These are phyloP conservation scores for Castanea mollissima DNA, from an alignment of 306 rosid genomes.

Conservation along the genomic window DNA sequence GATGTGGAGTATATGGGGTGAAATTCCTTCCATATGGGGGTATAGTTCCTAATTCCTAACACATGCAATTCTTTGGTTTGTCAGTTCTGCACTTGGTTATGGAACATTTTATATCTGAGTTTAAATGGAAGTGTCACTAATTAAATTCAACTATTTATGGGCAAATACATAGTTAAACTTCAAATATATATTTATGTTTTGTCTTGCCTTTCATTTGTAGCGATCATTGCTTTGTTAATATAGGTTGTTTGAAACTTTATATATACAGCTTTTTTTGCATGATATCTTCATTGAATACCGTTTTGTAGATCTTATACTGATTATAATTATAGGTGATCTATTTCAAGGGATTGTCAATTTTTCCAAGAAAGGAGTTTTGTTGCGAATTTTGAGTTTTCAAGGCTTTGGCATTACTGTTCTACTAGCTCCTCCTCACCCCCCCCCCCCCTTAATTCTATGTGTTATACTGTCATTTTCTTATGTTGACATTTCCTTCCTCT, in stretches of 20 bases:
- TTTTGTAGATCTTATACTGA: neutral
- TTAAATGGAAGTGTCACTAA: no score
- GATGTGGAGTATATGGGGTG: no score
- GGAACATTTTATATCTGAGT: no score
- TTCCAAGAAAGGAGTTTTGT: neutral
- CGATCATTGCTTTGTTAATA: neutral
- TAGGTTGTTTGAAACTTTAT: neutral
- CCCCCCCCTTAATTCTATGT: neutral
- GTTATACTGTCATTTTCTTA: neutral
- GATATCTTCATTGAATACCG: neutral
- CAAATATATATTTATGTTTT: no score
- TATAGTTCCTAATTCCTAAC: no score
- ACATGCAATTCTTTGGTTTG: no score
- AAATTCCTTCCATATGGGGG: no score
- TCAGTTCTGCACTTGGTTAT: no score
- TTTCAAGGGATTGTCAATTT: neutral
- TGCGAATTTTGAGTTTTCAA: neutral
- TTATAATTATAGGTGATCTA: neutral
- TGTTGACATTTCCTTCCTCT: neutral
- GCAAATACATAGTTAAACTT: no score
- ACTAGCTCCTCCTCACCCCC: neutral
- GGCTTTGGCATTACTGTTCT: neutral
- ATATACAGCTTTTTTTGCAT: neutral
- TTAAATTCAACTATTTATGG: no score
- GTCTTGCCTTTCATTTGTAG: neutral